Conservation (phyloP, 441 rosid genomes). For the Bocquillonia castaneifolia region DNA sequence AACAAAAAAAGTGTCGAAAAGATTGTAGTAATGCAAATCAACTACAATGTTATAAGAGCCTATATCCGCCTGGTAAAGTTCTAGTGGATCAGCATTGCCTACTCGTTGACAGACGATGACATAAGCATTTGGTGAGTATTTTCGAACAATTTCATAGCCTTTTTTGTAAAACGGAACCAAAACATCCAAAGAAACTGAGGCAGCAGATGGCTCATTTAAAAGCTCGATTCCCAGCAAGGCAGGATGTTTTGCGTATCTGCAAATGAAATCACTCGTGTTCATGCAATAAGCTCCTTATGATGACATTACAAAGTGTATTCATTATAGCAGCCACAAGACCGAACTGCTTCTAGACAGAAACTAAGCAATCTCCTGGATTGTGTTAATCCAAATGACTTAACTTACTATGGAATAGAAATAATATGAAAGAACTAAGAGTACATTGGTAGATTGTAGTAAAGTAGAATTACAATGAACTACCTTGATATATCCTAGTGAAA, state of each 20-base stretch:
- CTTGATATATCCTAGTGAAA: too few relatives aligned
- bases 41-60: constrained; percentile 56
- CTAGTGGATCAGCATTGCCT: constrained; percentile 64
- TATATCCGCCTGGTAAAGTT: constrained; percentile 57
- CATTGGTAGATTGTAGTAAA: background rate
- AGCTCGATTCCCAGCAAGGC: constrained; percentile 67
- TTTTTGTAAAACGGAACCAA: constrained; percentile 52
- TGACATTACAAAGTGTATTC: background rate
- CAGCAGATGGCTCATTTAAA: constrained; percentile 62
- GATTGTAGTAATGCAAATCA: constrained; percentile 76
- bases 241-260: constrained; percentile 56
- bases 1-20: constrained; percentile 53
- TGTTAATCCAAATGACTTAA: background rate
- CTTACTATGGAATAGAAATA: background rate
- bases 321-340: background rate
- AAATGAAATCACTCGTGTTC: constrained; percentile 9
- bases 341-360: background rate
- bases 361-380: background rate
- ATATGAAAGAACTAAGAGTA: background rate
- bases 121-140: constrained; percentile 47
- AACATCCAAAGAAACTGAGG: constrained; percentile 47
- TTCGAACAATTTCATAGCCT: constrained; percentile 55
- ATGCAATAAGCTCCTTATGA: background rate
- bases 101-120: constrained; percentile 70
- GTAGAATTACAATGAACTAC: too few relatives aligned